A percentile compares a stretch with the other conserved stretches of the same genome.
Conservation (phyloP, 176 grass and related monocot genomes). For the Juncus inflexus region DNA sequence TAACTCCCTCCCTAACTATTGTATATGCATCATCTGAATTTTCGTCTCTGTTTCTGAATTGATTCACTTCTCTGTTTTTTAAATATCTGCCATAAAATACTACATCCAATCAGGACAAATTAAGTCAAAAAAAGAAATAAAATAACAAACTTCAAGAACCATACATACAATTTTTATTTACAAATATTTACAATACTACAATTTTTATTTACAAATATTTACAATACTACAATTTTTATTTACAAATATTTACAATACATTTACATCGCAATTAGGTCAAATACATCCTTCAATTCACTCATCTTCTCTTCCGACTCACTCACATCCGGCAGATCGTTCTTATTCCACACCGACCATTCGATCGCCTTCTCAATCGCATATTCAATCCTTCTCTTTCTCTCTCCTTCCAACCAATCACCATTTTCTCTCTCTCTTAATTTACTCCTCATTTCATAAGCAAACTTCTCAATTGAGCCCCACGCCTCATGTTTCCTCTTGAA, state of each 20-base stretch:
- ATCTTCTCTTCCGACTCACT: slow-evolving; percentile 80
- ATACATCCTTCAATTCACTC: slow-evolving; percentile 75
- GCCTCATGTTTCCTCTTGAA: background rate
- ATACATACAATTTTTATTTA: too few relatives aligned
- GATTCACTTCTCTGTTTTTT: too few relatives aligned
- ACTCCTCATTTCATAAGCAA: background rate
- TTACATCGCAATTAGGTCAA: slow-evolving; percentile 63
- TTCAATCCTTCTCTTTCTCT: background rate
- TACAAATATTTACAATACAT: slow-evolving; percentile 21
- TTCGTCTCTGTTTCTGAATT: too few relatives aligned
- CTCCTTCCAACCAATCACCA: background rate
- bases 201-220: too few relatives aligned
- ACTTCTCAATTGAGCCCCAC: too few relatives aligned
- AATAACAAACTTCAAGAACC: too few relatives aligned
- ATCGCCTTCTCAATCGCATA: background rate
- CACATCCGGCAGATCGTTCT: slow-evolving; percentile 39
- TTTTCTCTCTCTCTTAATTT: background rate
- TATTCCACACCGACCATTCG: background rate
- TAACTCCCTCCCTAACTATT: too few relatives aligned
- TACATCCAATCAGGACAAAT: too few relatives aligned
- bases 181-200: background rate
- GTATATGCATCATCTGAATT: too few relatives aligned
- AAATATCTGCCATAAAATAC: too few relatives aligned
- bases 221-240: background rate
- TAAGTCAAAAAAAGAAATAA: too few relatives aligned